Evolutionary conservation across 352 stramenopile genomes (phyloP).

Genomic region (Pythium sukuiense): DNA sequence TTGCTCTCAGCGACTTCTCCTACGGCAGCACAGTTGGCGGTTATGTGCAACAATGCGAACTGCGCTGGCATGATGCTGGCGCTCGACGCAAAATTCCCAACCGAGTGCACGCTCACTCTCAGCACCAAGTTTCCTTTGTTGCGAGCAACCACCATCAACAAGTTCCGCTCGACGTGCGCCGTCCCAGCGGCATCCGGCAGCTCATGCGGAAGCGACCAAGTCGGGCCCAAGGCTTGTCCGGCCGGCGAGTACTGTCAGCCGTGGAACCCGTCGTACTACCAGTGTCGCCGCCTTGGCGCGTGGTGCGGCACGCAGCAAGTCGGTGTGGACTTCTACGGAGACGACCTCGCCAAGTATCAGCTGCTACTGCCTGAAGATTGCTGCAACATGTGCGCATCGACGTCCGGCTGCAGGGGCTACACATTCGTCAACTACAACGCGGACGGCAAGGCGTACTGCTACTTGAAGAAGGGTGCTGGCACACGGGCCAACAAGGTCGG

Average conservation of each 20-base stretch:
- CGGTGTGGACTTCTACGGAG: slow-evolving; percentile 43
- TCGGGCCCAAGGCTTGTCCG: too few species aligned
- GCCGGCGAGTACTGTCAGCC: slow-evolving; percentile 49
- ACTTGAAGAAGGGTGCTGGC: slow-evolving; percentile 24
- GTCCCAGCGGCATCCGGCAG: too few species aligned
- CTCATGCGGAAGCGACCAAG: too few species aligned
- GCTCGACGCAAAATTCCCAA: too few species aligned
- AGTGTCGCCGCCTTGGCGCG: slow-evolving; percentile 35
- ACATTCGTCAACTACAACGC: slow-evolving; percentile 34
- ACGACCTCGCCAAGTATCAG: slow-evolving; percentile 33
- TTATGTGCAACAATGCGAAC: too few species aligned
- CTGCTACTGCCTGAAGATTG: slow-evolving; percentile 25
- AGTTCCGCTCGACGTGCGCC: too few species aligned
- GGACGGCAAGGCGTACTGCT: slow-evolving; percentile 41
- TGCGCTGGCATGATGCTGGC: too few species aligned
- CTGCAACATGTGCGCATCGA: slow-evolving; percentile 29
- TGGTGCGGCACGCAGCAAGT: slow-evolving; percentile 38
- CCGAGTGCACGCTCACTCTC: too few species aligned
- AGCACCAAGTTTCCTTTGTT: too few species aligned
- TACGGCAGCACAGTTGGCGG: too few species aligned
- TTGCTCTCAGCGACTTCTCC: too few species aligned
- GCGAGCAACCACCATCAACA: too few species aligned
- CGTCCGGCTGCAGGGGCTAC: slow-evolving; percentile 24
- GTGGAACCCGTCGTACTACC: slow-evolving; percentile 63
- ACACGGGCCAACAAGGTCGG: slow-evolving; percentile 10